phyloP scores from a whole-genome alignment of 352 stramenopile species.

The Pythium apleroticum region DNA sequence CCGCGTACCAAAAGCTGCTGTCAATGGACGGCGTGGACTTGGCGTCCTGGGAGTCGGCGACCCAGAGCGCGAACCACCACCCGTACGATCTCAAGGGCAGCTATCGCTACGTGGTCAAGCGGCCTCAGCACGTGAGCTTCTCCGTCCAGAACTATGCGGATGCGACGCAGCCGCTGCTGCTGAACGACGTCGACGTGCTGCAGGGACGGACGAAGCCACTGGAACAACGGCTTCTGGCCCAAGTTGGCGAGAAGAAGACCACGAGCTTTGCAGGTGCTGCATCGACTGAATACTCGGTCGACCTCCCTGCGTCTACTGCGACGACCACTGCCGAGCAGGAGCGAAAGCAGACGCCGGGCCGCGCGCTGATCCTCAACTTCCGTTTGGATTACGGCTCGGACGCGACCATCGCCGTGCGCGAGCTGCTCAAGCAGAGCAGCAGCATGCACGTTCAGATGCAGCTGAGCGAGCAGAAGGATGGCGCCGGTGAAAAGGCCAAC shows the following conservation, averaged over 20 bases:
- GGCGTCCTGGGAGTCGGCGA: slow-evolving; percentile 25
- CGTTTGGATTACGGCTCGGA: slow-evolving; percentile 69
- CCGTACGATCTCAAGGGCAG: slow-evolving; percentile 67
- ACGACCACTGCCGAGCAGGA: not conserved
- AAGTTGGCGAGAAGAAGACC: not conserved
- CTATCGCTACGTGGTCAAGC: slow-evolving; percentile 82
- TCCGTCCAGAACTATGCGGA: slow-evolving; percentile 75
- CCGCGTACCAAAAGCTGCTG: slow-evolving; percentile 29
- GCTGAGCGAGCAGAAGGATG: slow-evolving; percentile 30
- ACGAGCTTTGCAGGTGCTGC: not conserved
- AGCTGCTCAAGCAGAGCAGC: slow-evolving; percentile 93
- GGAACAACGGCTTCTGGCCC: not conserved
- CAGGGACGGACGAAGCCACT: slow-evolving; percentile 14
- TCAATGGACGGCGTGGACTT: slow-evolving; percentile 39
- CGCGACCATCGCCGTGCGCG: slow-evolving; percentile 92
- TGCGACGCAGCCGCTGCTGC: slow-evolving; percentile 70
- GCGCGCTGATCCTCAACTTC: slow-evolving; percentile 47
- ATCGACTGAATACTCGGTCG: not conserved
- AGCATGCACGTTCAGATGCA: slow-evolving; percentile 75
- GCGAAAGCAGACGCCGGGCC: slow-evolving; percentile 14
- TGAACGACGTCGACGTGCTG: slow-evolving; percentile 80
- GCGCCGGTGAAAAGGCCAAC: not conserved
- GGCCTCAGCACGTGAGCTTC: slow-evolving; percentile 69
- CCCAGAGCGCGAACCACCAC: slow-evolving; percentile 45
- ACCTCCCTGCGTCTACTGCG: not conserved